Conservation (phyloP, 129 eudicot species). For the Smallanthus sonchifolius region DNA sequence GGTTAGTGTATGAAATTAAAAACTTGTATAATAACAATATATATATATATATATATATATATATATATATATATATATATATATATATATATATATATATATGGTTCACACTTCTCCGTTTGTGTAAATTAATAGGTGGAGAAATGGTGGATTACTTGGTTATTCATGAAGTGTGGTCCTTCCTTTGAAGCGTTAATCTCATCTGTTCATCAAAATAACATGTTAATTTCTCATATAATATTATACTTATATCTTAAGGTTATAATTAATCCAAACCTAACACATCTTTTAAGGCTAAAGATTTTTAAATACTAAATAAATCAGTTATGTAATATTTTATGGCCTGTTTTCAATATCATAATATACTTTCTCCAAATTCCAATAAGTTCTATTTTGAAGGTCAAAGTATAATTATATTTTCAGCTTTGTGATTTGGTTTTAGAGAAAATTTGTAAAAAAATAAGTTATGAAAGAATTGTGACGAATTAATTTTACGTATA, state of each 20-base stretch:
- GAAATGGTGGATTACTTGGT: conserved; percentile 33
- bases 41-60: no score
- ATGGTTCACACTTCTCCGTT: no score
- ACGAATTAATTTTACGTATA: not conserved
- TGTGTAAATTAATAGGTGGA: no score
- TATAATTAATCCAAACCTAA: conserved; percentile 5
- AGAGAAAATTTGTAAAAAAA: not conserved
- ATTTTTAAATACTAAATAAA: not conserved
- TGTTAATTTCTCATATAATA: conserved; percentile 7
- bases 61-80: no score
- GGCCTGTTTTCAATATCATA: not conserved
- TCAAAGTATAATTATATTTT: not conserved
- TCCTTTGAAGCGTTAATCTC: conserved; percentile 38
- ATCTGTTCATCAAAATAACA: conserved; percentile 36
- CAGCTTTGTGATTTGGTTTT: not conserved
- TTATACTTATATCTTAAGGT: no score
- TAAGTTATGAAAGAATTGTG: not conserved
- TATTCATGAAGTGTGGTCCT: conserved; percentile 31
- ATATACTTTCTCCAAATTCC: not conserved
- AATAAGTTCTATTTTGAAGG: not conserved
- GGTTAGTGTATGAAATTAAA: not conserved
- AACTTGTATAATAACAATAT: not conserved
- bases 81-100: no score
- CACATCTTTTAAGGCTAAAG: conserved; percentile 16
- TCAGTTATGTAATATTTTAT: not conserved